These are phyloP conservation scores for Pythium chondricola DNA, from an alignment of 352 stramenopile species.

Conservation along the genomic window DNA sequence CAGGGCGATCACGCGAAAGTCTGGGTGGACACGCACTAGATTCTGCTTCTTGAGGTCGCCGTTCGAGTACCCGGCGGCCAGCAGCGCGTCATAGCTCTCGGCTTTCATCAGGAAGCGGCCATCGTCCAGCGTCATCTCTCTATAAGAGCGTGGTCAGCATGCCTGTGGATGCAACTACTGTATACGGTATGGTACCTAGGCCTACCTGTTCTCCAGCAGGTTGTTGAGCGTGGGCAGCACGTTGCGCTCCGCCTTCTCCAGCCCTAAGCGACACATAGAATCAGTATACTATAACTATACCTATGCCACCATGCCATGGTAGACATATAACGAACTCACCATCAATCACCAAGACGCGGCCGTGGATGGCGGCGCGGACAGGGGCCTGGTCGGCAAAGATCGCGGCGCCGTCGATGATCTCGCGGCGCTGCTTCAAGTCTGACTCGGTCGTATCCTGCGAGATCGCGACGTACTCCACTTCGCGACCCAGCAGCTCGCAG, in stretches of 20 bases:
- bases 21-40: conserved; percentile 79
- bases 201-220: conserved; percentile 90
- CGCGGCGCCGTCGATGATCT: conserved; percentile 62
- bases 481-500: conserved; percentile 77
- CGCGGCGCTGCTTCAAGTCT: conserved; percentile 85
- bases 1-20: conserved; percentile 93
- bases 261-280: conserved; percentile 20
- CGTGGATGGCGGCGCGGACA: conserved; percentile 90
- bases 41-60: conserved; percentile 50
- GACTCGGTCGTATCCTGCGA: conserved; percentile 93
- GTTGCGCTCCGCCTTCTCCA: conserved; percentile 95
- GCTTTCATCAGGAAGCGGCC: conserved; percentile 90
- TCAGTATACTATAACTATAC: background rate
- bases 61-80: conserved; percentile 43
- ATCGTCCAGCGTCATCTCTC: conserved; percentile 93
- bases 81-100: conserved; percentile 67
- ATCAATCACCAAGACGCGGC: conserved; percentile 93
- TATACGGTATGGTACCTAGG: no score
- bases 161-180: no score
- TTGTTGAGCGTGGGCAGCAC: conserved; percentile 98
- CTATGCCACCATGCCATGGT: background rate
- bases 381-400: conserved; percentile 90
- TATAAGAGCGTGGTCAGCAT: conserved; percentile 3
- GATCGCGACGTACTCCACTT: conserved; percentile 89
- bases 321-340: conserved; percentile 16